phyloP scores from a whole-genome alignment of 192 early-diverging fungal species.

The Backusella parvicylindrica region DNA sequence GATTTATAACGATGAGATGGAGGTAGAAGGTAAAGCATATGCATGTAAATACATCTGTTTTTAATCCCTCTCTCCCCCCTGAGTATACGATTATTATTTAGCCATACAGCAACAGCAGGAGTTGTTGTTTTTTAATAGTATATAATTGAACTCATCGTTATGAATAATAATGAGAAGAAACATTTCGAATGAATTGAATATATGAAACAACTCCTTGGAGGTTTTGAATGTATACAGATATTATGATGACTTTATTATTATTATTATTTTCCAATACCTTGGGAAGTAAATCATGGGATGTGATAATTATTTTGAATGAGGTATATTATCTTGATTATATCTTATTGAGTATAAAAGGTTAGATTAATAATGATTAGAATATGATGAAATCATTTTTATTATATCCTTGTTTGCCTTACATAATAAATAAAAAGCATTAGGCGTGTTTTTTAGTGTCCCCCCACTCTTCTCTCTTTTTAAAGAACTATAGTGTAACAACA shows the following conservation, averaged over 20 bases:
- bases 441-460: no score
- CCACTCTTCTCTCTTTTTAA: no score
- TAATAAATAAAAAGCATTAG: no score
- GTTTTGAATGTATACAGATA: background rate
- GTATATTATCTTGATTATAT: background rate
- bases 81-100: background rate
- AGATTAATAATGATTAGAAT: background rate
- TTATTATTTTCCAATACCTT: background rate
- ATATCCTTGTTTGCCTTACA: no score
- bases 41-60: background rate
- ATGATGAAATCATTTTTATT: background rate
- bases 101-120: no score
- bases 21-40: background rate
- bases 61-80: background rate
- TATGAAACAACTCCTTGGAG: background rate
- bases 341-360: background rate
- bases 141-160: no score
- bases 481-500: no score
- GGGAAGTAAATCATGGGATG: background rate
- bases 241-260: no score
- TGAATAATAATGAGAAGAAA: background rate
- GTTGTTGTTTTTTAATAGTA: no score
- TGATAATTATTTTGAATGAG: no score
- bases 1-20: no score
- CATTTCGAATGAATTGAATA: background rate